These are phyloP conservation scores for Trypanosoma avium DNA, from an alignment of 208 protist species.

Conservation along the genomic window DNA sequence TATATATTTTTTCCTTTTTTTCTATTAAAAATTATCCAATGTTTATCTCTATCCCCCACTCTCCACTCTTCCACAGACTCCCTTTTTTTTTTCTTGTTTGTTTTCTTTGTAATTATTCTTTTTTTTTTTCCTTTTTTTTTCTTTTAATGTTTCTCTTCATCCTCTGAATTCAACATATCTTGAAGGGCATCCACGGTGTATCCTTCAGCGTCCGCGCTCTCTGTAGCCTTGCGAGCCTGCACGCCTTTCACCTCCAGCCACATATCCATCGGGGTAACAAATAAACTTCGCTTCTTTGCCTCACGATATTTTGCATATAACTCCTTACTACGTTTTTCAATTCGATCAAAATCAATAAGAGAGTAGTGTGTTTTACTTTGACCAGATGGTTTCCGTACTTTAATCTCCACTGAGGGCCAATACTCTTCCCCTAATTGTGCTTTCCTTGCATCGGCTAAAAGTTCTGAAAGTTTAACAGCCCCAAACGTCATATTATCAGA, in stretches of 20 bases:
- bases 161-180: conserved; percentile 37
- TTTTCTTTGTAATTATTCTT: not conserved
- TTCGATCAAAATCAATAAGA: conserved; percentile 78
- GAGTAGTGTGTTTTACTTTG: conserved; percentile 89
- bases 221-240: conserved; percentile 61
- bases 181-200: conserved; percentile 77
- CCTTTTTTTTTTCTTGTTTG: not conserved
- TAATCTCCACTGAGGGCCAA: conserved; percentile 89
- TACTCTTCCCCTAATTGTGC: conserved; percentile 86
- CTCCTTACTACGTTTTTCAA: conserved; percentile 76
- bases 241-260: conserved; percentile 86
- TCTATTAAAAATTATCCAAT: not conserved
- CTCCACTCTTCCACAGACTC: not conserved
- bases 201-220: conserved; percentile 63
- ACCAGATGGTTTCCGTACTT: conserved; percentile 81
- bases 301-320: conserved; percentile 83
- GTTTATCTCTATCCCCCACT: not conserved
- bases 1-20: conserved; percentile 1
- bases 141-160: conserved; percentile 10
- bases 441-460: conserved; percentile 89
- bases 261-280: conserved; percentile 88
- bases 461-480: conserved; percentile 67
- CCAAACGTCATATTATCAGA: conserved; percentile 84
- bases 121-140: conserved; percentile 19
- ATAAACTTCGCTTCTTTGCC: conserved; percentile 87